Percentiles rank a stretch among this genome's conserved stretches.
Conservation (phyloP, 495 filamentous ascomycete species). For the Viridothelium virens region DNA sequence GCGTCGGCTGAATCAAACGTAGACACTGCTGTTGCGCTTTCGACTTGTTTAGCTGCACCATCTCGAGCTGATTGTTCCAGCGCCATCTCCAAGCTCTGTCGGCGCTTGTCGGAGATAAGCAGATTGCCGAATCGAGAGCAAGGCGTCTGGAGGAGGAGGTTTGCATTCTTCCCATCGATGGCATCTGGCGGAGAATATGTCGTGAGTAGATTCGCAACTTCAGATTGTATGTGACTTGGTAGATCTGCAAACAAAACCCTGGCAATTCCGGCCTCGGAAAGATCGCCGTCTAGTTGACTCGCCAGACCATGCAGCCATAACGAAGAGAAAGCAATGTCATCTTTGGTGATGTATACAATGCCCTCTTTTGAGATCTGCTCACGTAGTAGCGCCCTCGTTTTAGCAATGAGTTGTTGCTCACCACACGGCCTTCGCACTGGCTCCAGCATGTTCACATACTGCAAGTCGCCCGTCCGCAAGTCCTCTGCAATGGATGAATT, state of each 20-base stretch:
- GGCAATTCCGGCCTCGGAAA: neutral
- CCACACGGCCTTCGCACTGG: neutral
- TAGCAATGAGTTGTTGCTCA: neutral
- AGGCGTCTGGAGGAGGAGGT: neutral
- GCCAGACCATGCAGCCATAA: neutral
- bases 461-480: neutral
- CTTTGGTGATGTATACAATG: neutral
- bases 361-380: neutral
- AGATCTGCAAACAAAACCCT: neutral
- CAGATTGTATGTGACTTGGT: neutral
- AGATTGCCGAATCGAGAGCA: neutral
- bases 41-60: conserved; percentile 1
- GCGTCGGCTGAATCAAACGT: neutral
- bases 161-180: neutral
- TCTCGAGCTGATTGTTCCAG: neutral
- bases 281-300: neutral
- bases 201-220: neutral
- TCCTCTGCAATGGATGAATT: neutral
- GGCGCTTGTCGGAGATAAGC: neutral
- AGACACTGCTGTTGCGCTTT: neutral
- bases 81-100: neutral
- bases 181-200: neutral
- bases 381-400: neutral
- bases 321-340: neutral
- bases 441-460: neutral